Evolutionary conservation across 305 asterid species (phyloP), one percentile per base, ranked within the genome.

Genomic region (Fraxinus xanthoxyloides): DNA sequence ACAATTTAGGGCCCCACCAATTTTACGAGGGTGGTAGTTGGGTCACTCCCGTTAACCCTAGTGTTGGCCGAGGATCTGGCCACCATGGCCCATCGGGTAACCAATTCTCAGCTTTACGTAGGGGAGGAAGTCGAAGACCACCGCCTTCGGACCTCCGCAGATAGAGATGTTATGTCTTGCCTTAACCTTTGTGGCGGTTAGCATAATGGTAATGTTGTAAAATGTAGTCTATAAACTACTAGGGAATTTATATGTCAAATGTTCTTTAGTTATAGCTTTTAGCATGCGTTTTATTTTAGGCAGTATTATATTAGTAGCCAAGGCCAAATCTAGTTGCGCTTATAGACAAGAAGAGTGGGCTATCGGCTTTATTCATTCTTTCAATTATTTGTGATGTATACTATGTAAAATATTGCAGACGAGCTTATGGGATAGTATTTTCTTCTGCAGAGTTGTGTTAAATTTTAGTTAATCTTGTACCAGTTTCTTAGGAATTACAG

Each of bases 121-220:
- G 97, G 89, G 93, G 95, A 77, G 88, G 92, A 40, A 87, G 84
- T 67, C 90, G 94, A 85, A 82, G 91, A 82, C 93, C 93, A 7
- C 92, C 95, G 13, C 88, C 85, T 5, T 86, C 95, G 0, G 88
- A 90, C 75, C 36, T 86, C 84, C 90, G 88, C 34, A 89, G 89
- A 72, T 93, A 90, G 86, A 79, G 43, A 36, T 46, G 63, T 3
- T 17, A 24, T 2, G 9, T 9, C 70, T 43, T 30, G 23, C 48
- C 21, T 23, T 46, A 13, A 72, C 38, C 56, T 30, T 23, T 13
- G 30, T 28, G 77, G 24, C 51, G 80, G 81, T 30, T 19, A 35
- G n/a, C 30, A 10, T 35, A 54, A 19, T 51, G 31, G 31, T 46
- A 36, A 46, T 77, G 86, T 82, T 80, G 85, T 84, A 82, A 13